Evolutionary conservation across 164 flowering plant genomes (phyloP).

Genomic region (Sedum album): DNA sequence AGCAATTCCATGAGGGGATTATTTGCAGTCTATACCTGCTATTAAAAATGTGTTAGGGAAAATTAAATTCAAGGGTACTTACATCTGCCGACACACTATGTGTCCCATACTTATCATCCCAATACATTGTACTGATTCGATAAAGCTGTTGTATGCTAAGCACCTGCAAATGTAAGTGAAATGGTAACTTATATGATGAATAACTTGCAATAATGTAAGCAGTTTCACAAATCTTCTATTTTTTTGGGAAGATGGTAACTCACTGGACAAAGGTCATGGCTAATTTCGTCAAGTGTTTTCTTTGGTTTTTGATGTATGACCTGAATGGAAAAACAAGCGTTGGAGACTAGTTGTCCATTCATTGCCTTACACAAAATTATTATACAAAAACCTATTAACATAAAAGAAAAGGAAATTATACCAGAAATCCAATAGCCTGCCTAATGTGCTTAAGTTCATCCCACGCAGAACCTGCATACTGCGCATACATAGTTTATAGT

Average conservation of each 20-base stretch:
- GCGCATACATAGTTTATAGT: constrained; percentile 18
- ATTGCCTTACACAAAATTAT: neutral
- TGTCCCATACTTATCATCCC: constrained; percentile 99
- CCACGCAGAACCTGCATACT: constrained; percentile 99
- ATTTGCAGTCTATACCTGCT: neutral
- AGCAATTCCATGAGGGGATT: neutral
- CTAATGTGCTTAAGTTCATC: constrained; percentile 98
- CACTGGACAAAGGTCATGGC: constrained; percentile 89
- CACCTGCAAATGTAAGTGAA: constrained; percentile 40
- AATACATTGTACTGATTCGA: constrained; percentile 97
- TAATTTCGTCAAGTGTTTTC: constrained; percentile 92
- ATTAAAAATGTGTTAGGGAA: too few species aligned
- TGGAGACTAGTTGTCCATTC: neutral
- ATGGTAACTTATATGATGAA: constrained; percentile 11
- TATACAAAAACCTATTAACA: neutral
- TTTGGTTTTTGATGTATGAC: constrained; percentile 96
- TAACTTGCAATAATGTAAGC: neutral
- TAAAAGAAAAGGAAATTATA: constrained; percentile 14
- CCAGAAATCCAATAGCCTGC: constrained; percentile 98
- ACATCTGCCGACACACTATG: constrained; percentile 90
- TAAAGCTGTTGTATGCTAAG: constrained; percentile 97
- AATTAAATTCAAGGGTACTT: constrained; percentile 34
- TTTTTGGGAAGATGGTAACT: constrained; percentile 19
- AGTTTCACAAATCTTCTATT: neutral
- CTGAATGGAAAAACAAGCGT: constrained; percentile 30